Evolutionary conservation across 352 stramenopile species (phyloP), one percentile per base, ranked within the genome.

Genomic region (Blastocystis sp.): DNA sequence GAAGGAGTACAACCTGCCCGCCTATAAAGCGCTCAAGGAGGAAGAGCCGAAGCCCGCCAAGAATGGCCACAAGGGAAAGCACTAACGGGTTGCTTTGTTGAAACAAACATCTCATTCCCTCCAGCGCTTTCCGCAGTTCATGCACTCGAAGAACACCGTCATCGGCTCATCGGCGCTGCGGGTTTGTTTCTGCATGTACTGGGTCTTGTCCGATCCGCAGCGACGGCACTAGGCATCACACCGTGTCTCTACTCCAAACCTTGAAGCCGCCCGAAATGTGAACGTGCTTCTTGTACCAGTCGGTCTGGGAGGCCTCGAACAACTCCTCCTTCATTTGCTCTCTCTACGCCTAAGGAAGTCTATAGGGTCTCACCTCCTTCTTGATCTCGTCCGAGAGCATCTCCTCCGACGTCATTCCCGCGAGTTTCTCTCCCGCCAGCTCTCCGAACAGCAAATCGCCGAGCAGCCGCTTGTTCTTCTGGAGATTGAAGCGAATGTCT

Each of bases 121-220:
- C 95, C 95, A 98, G 91, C 95, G 92, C 84, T 98, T 98, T 84
- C 94, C 95, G 90, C 95, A 98, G 90, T 98, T 97, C 92, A 97
- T 91, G 91, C 95, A 98, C 82, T 97, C 92, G 60, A 98, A 94
- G 91, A 98, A 98, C 14, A 98, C 95, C 24, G 95, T 98, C 95
- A 98, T 98, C 7, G 95, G 95, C 90, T 98, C 95, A 95, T 98
- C 95, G 34, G 95, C 95, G 92, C 94, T 97, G 89, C 95, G 94
- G 45, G 95, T 98, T 91, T 98, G 95, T 90, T 98, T 98, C 91
- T 98, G 95, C 89, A 94, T 97, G 92, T 97, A 97, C 84, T 94
- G 97, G 43, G 95, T 98, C 90, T 98, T 98, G 74, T 92, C 94
- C 59, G 93, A 97, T 90, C 98, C 98, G 91, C 95, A 98, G 88